Evolutionary conservation across 2,329 filamentous ascomycete genomes (phyloP).

Genomic region (Hypoxylon sp.): DNA sequence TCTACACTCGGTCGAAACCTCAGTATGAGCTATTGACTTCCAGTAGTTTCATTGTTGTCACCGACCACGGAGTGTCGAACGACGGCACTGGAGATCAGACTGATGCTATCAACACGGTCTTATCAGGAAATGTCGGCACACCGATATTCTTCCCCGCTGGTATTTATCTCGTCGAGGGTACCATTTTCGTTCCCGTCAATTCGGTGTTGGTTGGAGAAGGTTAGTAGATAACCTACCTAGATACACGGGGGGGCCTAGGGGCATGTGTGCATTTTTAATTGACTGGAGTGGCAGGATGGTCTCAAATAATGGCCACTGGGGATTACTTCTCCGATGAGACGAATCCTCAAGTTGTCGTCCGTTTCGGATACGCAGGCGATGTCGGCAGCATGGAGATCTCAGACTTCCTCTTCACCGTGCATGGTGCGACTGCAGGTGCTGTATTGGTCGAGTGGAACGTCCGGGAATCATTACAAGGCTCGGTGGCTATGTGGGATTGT

Average conservation of each 20-base stretch:
- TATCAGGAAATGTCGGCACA: conserved; percentile 18
- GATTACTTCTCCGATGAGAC: conserved; percentile 70
- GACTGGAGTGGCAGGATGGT: too few species aligned
- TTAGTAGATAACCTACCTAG: too few species aligned
- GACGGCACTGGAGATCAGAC: conserved; percentile 51
- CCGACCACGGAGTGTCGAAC: conserved; percentile 14
- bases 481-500: conserved; percentile 68
- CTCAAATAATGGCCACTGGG: conserved; percentile 72
- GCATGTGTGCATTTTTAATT: too few species aligned
- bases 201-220: too few species aligned
- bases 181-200: too few species aligned
- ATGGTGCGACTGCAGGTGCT: conserved; percentile 75
- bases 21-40: conserved; percentile 50
- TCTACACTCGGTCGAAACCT: conserved; percentile 50
- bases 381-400: conserved; percentile 76
- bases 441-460: conserved; percentile 83
- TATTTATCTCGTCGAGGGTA: conserved; percentile 44
- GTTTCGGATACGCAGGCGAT: conserved; percentile 74
- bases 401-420: conserved; percentile 77
- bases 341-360: conserved; percentile 75
- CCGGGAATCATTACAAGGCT: conserved; percentile 65
- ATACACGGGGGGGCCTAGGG: too few species aligned
- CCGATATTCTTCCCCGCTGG: conserved; percentile 46
- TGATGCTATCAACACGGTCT: conserved; percentile 43
- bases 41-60: conserved; percentile 18